phyloP scores from a whole-genome alignment of 1,139 yeast genomes.

The Lodderomyces oxycetoniae region DNA sequence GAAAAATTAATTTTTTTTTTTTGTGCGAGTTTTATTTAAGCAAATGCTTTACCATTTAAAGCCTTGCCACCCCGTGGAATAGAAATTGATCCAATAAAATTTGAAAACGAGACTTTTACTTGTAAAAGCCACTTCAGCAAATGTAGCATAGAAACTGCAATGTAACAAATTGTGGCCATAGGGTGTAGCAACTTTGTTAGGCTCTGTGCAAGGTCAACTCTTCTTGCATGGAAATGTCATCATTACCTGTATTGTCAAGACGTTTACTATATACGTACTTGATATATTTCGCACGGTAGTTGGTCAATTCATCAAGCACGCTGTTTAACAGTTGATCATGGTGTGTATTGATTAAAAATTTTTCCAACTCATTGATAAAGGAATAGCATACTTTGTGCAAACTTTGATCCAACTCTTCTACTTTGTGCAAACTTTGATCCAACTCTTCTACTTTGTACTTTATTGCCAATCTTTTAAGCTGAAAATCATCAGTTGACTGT shows the following conservation, averaged over 20 bases:
- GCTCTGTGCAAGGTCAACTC: constrained; percentile 4
- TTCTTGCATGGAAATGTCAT: constrained; percentile 3
- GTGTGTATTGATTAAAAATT: constrained; percentile 11
- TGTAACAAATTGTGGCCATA: too few species aligned
- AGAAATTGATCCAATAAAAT: too few species aligned
- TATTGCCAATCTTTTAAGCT: constrained; percentile 28
- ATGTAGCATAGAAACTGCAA: too few species aligned
- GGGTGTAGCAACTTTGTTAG: too few species aligned
- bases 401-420: constrained; percentile 8
- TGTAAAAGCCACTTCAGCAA: too few species aligned
- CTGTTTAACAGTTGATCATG: background rate
- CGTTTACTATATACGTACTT: background rate
- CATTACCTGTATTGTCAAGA: too few species aligned
- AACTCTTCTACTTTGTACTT: constrained; percentile 25
- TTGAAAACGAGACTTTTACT: too few species aligned
- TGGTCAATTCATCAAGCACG: constrained; percentile 4
- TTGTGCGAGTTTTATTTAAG: too few species aligned
- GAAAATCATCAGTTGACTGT: constrained; percentile 2
- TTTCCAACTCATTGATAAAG: constrained; percentile 19
- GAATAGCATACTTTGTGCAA: constrained; percentile 16
- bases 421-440: constrained; percentile 5
- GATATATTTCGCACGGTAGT: constrained; percentile 6
- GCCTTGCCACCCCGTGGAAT: too few species aligned
- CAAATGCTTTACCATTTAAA: too few species aligned
- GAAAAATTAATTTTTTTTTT: too few species aligned